Conservation (phyloP, 2,329 filamentous ascomycete genomes). For the Tolypocladium inflatum region DNA sequence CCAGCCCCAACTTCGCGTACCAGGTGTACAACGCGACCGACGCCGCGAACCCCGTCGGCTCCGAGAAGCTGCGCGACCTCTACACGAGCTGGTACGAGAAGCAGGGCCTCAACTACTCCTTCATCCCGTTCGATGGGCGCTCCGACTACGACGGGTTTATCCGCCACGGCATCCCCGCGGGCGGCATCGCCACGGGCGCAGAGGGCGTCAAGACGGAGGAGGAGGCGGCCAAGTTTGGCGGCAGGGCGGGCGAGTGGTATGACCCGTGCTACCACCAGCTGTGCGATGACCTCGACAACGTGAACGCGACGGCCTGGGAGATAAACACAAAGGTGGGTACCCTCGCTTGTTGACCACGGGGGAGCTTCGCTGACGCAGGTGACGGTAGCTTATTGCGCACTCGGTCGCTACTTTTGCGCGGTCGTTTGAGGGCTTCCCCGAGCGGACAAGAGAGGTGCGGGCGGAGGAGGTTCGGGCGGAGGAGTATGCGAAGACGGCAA, state of each 20-base stretch:
- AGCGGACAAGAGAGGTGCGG: conserved; percentile 29
- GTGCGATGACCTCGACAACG: conserved; percentile 48
- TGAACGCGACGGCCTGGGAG: conserved; percentile 52
- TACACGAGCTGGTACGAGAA: conserved; percentile 59
- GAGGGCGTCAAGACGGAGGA: conserved; percentile 65
- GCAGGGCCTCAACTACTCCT: conserved; percentile 55
- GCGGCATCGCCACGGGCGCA: conserved; percentile 69
- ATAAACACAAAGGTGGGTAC: conserved; percentile 46
- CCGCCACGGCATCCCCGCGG: conserved; percentile 59
- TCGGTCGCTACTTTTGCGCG: conserved; percentile 61
- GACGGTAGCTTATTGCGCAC: conserved; percentile 52
- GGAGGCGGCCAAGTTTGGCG: conserved; percentile 61
- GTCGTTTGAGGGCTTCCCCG: conserved; percentile 56
- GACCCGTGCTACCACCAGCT: conserved; percentile 54
- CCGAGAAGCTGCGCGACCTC: conserved; percentile 56
- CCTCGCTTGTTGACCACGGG: neutral
- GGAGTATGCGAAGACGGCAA: conserved; percentile 24
- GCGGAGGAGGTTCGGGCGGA: conserved; percentile 15
- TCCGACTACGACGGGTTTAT: conserved; percentile 77
- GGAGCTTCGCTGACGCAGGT: conserved; percentile 8
- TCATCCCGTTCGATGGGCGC: conserved; percentile 68
- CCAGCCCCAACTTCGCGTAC: conserved; percentile 55
- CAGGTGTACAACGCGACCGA: conserved; percentile 67
- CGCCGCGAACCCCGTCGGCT: conserved; percentile 59
- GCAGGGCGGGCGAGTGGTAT: conserved; percentile 50